Evolutionary conservation across 805 yeast species (phyloP), one percentile per base, ranked within the genome.

Genomic region (Jamesozyma rosinii): DNA sequence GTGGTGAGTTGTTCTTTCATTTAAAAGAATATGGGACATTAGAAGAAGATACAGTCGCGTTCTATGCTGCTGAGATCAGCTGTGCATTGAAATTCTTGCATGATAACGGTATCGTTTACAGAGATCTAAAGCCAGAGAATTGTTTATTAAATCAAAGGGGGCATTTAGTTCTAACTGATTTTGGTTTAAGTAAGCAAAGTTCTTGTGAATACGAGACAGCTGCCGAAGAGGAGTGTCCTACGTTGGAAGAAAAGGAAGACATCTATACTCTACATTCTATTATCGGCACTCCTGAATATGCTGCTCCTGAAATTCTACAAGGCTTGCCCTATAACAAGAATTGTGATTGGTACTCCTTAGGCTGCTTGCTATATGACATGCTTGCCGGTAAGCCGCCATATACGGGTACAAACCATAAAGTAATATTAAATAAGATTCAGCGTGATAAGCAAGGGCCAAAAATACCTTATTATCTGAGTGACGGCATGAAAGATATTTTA

Each of bases 331-430:
- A 87, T 60, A 87, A 82, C 52, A 81, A 76, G 42, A 72, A 78
- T 27, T 92, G 88, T 39, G 96, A 87, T 60, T 86, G 95, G 84
- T 87, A 95, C 87, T 85, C 95, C 0, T 65, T 88, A 29, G 96
- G 95, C 0, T 83, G 95, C 38, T 81, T 87, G 5, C 66, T 81
- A 39, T 83, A 67, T 54, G 95, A 88, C 59, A 72, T 87, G 74
- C 67, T 87, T 40, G 81, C 89, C 0, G 95, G 95, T 0, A 72
- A 79, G 38, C 95, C 96, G 0, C 95, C 95, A 1, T 86, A 84
- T 61, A 83, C 92, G 0, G 96, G 95, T 3, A 80, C 75, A 43
- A 83, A 82, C 53, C 81, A 83, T 54, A 81, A 82, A 57, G 75
- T 73, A 37, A 83, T 87, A 26, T 72, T 83, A 65, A 85, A 82